These are phyloP conservation scores for Candolleomyces aberdarensis DNA, from an alignment of 768 basidiomycete species.

Conservation along the genomic window DNA sequence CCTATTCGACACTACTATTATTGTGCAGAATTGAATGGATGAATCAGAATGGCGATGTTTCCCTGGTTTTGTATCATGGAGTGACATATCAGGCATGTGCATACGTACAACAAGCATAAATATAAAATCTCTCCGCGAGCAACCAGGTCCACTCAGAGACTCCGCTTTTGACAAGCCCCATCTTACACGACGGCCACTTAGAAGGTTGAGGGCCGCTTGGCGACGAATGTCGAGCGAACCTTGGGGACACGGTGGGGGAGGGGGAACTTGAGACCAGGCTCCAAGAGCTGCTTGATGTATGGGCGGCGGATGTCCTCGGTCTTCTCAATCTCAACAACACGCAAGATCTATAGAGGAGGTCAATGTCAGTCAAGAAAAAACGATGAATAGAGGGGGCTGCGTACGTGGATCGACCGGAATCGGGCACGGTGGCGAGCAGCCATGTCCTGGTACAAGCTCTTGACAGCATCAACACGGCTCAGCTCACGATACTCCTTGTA, in stretches of 20 bases:
- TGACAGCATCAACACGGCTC: slow-evolving; percentile 90
- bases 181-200: slow-evolving; percentile 21
- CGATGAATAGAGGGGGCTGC: slow-evolving; percentile 21
- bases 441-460: slow-evolving; percentile 99
- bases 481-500: slow-evolving; percentile 99
- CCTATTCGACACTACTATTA: neutral
- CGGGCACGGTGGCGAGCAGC: slow-evolving; percentile 98
- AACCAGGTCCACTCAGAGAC: neutral
- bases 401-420: slow-evolving; percentile 96
- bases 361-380: neutral
- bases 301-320: slow-evolving; percentile 88
- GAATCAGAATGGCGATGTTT: neutral
- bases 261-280: slow-evolving; percentile 93
- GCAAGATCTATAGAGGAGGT: slow-evolving; percentile 69
- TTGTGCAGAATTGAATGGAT: neutral
- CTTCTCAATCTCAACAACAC: slow-evolving; percentile 95
- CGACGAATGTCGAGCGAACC: slow-evolving; percentile 76
- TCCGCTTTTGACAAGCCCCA: neutral
- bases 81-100: neutral
- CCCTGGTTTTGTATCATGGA: neutral
- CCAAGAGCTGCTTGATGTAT: slow-evolving; percentile 95
- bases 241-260: slow-evolving; percentile 87
- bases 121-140: neutral
- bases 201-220: slow-evolving; percentile 75
- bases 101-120: slow-evolving; percentile 3